A percentile compares a stretch with the other conserved stretches of the same genome.
These are phyloP conservation scores for Pneumocystis jirovecii DNA, from an alignment of 1,139 yeast species.

Conservation along the genomic window DNA sequence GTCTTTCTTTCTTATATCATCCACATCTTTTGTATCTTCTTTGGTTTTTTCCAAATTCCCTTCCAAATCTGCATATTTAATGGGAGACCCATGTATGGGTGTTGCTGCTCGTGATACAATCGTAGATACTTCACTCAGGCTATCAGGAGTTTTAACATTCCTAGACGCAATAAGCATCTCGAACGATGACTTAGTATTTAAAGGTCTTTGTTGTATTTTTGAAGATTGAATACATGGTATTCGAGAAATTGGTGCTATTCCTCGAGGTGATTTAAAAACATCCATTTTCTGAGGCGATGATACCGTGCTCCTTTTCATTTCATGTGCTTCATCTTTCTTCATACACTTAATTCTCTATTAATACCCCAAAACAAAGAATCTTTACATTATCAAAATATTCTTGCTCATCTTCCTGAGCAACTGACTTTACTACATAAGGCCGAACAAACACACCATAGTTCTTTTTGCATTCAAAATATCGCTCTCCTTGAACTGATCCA, in stretches of 20 bases:
- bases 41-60: background rate
- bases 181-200: background rate
- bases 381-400: background rate
- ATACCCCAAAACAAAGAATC: background rate
- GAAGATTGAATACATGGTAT: background rate
- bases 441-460: constrained; percentile 37
- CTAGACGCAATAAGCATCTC: background rate
- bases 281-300: background rate
- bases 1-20: background rate
- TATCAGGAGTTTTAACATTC: background rate
- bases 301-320: background rate
- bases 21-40: background rate
- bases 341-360: background rate
- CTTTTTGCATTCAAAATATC: constrained; percentile 43
- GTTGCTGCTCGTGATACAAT: background rate
- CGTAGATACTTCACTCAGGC: background rate
- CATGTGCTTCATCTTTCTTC: background rate
- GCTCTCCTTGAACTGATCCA: constrained; percentile 51
- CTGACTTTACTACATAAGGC: constrained; percentile 1
- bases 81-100: background rate
- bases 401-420: no score
- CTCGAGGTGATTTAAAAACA: background rate
- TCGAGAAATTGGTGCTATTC: background rate
- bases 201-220: background rate
- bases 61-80: background rate